Conservation (phyloP, 495 filamentous ascomycete species). For the Umbilicaria muhlenbergii region DNA sequence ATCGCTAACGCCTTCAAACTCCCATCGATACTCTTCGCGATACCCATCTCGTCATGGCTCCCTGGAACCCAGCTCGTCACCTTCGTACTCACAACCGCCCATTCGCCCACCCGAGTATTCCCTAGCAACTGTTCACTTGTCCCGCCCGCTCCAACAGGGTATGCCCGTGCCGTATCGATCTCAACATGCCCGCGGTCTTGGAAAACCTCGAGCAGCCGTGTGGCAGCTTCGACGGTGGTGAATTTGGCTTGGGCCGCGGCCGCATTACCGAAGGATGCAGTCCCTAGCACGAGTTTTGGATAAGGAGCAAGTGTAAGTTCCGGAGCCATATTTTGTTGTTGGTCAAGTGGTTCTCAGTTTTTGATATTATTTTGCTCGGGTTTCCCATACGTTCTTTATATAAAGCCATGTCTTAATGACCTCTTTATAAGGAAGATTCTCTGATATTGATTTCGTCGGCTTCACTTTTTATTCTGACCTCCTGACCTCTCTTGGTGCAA, state of each 20-base stretch:
- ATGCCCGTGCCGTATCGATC: conserved; percentile 18
- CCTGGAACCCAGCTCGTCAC: conserved; percentile 6
- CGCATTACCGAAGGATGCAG: conserved; percentile 3
- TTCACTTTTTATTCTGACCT: too few relatives aligned
- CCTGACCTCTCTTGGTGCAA: too few relatives aligned
- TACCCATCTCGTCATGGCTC: conserved; percentile 10
- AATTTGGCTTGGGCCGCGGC: conserved; percentile 5
- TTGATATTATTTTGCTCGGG: too few relatives aligned
- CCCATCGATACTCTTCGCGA: conserved; percentile 13
- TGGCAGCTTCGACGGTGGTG: conserved; percentile 10
- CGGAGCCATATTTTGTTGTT: too few relatives aligned
- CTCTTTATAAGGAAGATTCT: too few relatives aligned
- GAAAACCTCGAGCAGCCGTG: conserved; percentile 10
- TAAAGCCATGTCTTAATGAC: too few relatives aligned
- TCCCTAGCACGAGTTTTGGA: background rate
- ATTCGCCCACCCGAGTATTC: background rate
- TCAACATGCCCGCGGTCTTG: conserved; percentile 6
- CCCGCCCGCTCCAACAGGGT: conserved; percentile 5
- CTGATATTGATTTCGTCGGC: too few relatives aligned
- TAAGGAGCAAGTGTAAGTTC: background rate
- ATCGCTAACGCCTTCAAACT: conserved; percentile 15
- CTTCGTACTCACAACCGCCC: conserved; percentile 13
- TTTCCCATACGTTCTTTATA: too few relatives aligned
- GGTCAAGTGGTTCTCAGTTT: too few relatives aligned
- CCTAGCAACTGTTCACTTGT: conserved; percentile 16